phyloP scores from a whole-genome alignment of 164 flowering plant species.

The Hamamelis virginiana region DNA sequence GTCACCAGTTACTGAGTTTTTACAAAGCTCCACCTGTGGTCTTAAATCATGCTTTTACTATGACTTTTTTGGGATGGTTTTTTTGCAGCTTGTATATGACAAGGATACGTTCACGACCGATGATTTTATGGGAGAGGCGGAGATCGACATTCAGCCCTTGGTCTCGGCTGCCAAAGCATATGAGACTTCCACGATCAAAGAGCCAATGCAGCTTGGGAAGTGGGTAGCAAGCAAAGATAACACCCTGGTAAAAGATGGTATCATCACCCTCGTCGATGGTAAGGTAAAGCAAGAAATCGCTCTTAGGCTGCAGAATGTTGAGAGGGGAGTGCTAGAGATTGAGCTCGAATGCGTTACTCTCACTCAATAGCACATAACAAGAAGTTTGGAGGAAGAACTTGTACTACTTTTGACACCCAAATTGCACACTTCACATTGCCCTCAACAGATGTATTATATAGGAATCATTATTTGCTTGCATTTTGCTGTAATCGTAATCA shows the following conservation, averaged over 20 bases:
- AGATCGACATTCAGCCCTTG: constrained; percentile 85
- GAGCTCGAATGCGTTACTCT: constrained; percentile 71
- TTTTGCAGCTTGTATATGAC: constrained; percentile 80
- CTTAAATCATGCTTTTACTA: neutral
- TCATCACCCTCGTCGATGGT: constrained; percentile 54
- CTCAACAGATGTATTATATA: no score
- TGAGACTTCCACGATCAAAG: constrained; percentile 42
- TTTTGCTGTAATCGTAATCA: no score
- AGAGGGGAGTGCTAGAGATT: constrained; percentile 71
- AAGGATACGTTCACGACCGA: constrained; percentile 82
- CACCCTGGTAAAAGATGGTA: constrained; percentile 57
- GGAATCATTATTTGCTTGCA: no score
- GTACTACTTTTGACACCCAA: no score
- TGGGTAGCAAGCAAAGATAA: constrained; percentile 68
- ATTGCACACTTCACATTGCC: no score
- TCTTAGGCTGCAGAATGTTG: constrained; percentile 71
- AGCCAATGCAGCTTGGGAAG: constrained; percentile 64
- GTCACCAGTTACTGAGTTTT: no score
- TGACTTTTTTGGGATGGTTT: neutral
- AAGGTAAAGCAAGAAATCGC: constrained; percentile 47
- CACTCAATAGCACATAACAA: constrained; percentile 36
- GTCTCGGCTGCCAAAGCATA: constrained; percentile 72
- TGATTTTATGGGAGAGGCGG: constrained; percentile 94
- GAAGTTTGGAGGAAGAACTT: no score
- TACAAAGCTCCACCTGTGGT: no score